phyloP scores from a whole-genome alignment of 2,329 filamentous ascomycete genomes.

The Neopestalotiopsis sp. region DNA sequence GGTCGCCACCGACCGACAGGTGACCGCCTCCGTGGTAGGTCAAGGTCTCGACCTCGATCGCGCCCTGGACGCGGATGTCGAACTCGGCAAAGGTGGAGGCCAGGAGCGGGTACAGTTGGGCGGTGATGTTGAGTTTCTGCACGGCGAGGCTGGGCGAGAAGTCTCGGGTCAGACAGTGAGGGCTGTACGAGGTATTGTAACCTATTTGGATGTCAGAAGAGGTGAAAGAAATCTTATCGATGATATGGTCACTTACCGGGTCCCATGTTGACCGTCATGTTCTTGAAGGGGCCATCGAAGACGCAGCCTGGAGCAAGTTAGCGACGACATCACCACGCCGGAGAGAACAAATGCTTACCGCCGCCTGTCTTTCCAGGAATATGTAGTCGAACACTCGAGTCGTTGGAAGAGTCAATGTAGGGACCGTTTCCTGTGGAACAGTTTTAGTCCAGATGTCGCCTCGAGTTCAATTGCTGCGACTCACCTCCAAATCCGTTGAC shows the following conservation, averaged over 20 bases:
- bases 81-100: conserved; percentile 33
- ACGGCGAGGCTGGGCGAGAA: conserved; percentile 31
- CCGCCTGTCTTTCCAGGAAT: conserved; percentile 17
- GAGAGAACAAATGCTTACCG: neutral
- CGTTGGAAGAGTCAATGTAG: conserved; percentile 25
- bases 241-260: conserved; percentile 23
- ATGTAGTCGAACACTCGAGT: conserved; percentile 4
- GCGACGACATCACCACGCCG: conserved; percentile 1
- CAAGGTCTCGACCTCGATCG: neutral
- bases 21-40: conserved; percentile 15
- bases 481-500: conserved; percentile 30
- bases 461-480: neutral
- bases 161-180: conserved; percentile 40
- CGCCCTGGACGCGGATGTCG: conserved; percentile 34
- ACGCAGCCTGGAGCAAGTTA: conserved; percentile 32
- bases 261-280: conserved; percentile 36
- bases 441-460: neutral
- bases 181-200: conserved; percentile 31
- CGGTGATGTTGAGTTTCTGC: conserved; percentile 23
- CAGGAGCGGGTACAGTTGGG: conserved; percentile 23
- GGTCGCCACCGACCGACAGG: conserved; percentile 8
- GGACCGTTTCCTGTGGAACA: conserved; percentile 27
- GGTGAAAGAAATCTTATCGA: neutral
- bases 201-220: conserved; percentile 11
- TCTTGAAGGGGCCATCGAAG: conserved; percentile 34